Conservation (phyloP, 2,329 filamentous ascomycete species). For the Hymenoscyphus fraxineus region DNA sequence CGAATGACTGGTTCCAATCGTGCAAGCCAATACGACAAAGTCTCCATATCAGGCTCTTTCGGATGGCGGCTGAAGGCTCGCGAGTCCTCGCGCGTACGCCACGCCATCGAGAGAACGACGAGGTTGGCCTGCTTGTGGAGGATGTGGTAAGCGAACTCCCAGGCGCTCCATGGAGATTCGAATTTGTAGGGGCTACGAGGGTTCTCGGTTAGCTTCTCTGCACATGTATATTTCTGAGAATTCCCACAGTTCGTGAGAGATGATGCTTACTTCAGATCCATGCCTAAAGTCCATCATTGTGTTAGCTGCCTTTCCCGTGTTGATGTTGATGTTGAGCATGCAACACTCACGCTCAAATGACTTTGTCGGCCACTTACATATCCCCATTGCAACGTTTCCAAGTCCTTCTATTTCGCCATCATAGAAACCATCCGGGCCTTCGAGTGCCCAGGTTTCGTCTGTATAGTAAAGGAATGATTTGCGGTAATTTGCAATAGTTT, state of each 20-base stretch:
- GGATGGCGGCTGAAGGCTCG: constrained; percentile 46
- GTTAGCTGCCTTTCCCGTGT: constrained; percentile 5
- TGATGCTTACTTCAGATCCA: constrained; percentile 55
- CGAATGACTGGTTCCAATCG: constrained; percentile 64
- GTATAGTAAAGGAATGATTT: constrained; percentile 57
- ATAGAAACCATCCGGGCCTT: constrained; percentile 50
- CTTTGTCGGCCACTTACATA: constrained; percentile 45
- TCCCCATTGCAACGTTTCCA: constrained; percentile 54
- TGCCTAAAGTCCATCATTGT: constrained; percentile 37
- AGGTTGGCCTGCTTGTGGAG: constrained; percentile 54
- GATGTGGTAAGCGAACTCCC: constrained; percentile 50
- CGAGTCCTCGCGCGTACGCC: constrained; percentile 59
- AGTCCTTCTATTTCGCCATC: constrained; percentile 43
- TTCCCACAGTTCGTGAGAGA: neutral
- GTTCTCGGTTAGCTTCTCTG: constrained; percentile 17
- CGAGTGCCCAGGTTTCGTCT: constrained; percentile 59
- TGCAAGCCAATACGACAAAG: constrained; percentile 67
- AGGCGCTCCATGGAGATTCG: constrained; percentile 46
- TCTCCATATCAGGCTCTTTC: constrained; percentile 65
- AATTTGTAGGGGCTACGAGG: constrained; percentile 46
- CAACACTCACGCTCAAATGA: constrained; percentile 13
- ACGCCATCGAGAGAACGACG: constrained; percentile 73
- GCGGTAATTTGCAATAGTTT: constrained; percentile 58
- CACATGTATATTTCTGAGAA: constrained; percentile 13
- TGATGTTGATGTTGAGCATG: constrained; percentile 4